Evolutionary conservation across 768 basidiomycete genomes (phyloP), one percentile per base, ranked within the genome.

Genomic region (Antrodiella citrinella): DNA sequence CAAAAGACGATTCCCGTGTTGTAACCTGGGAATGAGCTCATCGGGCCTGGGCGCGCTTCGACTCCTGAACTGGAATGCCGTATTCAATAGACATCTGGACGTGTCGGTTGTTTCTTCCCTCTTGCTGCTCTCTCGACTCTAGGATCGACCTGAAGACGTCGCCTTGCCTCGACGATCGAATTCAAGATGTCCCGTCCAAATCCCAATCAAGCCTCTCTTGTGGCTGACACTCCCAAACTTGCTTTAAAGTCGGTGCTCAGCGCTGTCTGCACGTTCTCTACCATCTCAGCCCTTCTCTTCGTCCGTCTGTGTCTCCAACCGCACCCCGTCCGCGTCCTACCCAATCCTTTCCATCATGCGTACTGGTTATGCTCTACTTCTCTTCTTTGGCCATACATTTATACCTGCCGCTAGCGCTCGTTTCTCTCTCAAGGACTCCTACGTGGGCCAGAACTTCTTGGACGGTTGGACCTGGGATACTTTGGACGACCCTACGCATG

Each of bases 401-500:
- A 55, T 53, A 24, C 57, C 44, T 41, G 19, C 54, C 26, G 54
- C 42, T 26, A 59, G 59, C 18, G 54, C 59, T 20, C 42, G 53
- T 40, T 62, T 56, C 45, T 41, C 46, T 21, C 52, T 62, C 47
- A 47, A 58, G 19, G 58, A 62, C 54, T 44, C 44, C 18, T 61
- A 55, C 59, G 51, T 67, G 42, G 74, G 73, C 30, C 5, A 48
- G 11, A 66, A 68, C 57, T 84, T 84, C 58, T 67, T 75, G 51
- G 46, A 68, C 18, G 52, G 51, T 4, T 84, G 74, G 68, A 62
- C 57, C 1, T 83, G 75, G 74, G 70, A 78, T 54, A 73, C 72
- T 5, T 48, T 61, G 22, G 57, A 72, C 50, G 82, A 84, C 59
- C 81, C 80, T n/a, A 84, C 82, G 0, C 76, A 82, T 53, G 82